Evolutionary conservation across 2,329 filamentous ascomycete genomes (phyloP).

Genomic region (Dothistroma pini): DNA sequence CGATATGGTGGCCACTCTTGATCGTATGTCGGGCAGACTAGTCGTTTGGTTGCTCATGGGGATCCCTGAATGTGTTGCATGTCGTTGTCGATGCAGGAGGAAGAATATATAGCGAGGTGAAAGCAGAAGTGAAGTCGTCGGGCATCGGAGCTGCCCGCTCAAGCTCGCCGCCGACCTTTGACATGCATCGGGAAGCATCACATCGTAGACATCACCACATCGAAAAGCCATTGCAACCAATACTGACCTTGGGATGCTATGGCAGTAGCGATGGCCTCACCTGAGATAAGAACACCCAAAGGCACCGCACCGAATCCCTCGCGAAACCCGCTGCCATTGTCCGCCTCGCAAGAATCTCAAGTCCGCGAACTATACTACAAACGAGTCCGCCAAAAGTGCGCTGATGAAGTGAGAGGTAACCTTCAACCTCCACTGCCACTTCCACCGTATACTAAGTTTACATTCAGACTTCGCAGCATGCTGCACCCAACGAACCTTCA

Average conservation of each 20-base stretch:
- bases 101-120: background rate
- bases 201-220: background rate
- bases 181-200: background rate
- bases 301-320: slow-evolving; percentile 28
- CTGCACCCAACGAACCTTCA: slow-evolving; percentile 79
- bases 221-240: background rate
- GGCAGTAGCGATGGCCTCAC: slow-evolving; percentile 21
- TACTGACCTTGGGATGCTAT: slow-evolving; percentile 12
- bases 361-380: slow-evolving; percentile 78
- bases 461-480: slow-evolving; percentile 87
- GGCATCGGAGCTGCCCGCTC: slow-evolving; percentile 5
- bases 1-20: slow-evolving; percentile 14
- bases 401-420: slow-evolving; percentile 51
- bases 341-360: slow-evolving; percentile 74
- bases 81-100: background rate
- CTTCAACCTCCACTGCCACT: background rate
- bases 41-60: background rate
- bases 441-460: background rate
- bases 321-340: slow-evolving; percentile 78
- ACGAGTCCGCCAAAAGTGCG: slow-evolving; percentile 71
- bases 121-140: background rate
- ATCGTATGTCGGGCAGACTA: background rate
- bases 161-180: background rate
- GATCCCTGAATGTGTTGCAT: background rate
- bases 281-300: slow-evolving; percentile 8